A percentile compares a stretch with the other conserved stretches of the same genome.
Evolutionary conservation across 129 eudicot species (phyloP).

Genomic region (Helianthus annuus): HanXRQr2.0-SUNRISE NC_035441.2:45816891-45817390

Average conservation of each 20-base stretch:
- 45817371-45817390: constrained; percentile 68
- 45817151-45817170: constrained; percentile 75
- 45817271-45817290: neutral
- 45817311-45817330: constrained; percentile 79
- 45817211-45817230: constrained; percentile 60
- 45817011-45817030: constrained; percentile 9
- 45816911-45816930: neutral
- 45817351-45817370: constrained; percentile 69
- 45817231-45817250: constrained; percentile 37
- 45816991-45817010: constrained; percentile 8
- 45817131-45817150: constrained; percentile 63
- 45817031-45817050: constrained; percentile 4
- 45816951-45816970: neutral
- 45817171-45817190: constrained; percentile 74
- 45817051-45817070: constrained; percentile 13
- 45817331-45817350: constrained; percentile 85
- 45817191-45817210: constrained; percentile 59
- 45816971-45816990: neutral
- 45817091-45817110: constrained; percentile 95
- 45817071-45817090: constrained; percentile 58
- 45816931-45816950: neutral
- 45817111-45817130: constrained; percentile 97
- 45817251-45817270: neutral
- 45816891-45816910: too few relatives aligned
- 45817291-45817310: neutral